Conservation (phyloP, 192 early-diverging fungal genomes). For the Coemansia sp. region DNA sequence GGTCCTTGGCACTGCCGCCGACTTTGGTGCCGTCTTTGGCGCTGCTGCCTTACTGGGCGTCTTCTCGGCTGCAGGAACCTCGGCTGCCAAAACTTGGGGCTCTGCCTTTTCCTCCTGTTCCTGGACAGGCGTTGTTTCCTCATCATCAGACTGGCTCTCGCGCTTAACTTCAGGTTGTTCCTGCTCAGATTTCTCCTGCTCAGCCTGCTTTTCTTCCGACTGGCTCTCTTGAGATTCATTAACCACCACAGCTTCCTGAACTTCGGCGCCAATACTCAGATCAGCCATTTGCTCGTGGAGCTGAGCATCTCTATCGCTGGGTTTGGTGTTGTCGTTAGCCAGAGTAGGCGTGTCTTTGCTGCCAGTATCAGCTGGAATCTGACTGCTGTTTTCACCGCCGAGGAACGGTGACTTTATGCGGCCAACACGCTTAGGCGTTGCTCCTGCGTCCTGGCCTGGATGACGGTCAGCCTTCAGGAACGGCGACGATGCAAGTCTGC, state of each 20-base stretch:
- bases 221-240: background rate
- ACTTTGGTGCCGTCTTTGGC: background rate
- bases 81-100: background rate
- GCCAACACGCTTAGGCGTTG: slow-evolving; percentile 24
- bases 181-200: background rate
- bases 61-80: background rate
- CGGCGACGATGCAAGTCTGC: slow-evolving; percentile 42
- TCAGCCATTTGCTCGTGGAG: slow-evolving; percentile 19
- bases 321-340: background rate
- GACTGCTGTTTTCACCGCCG: slow-evolving; percentile 7
- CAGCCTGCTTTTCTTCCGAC: background rate
- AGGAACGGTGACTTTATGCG: slow-evolving; percentile 52
- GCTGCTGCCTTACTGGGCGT: slow-evolving; percentile 5
- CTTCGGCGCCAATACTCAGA: slow-evolving; percentile 9
- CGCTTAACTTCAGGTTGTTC: background rate
- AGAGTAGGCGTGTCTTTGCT: slow-evolving; percentile 1
- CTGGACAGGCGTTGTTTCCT: background rate
- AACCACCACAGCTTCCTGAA: background rate
- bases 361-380: background rate
- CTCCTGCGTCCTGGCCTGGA: slow-evolving; percentile 11
- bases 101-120: background rate
- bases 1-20: slow-evolving; percentile 14
- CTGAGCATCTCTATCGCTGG: slow-evolving; percentile 1
- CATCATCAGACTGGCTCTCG: background rate
- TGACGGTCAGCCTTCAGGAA: slow-evolving; percentile 50